phyloP scores from a whole-genome alignment of 345 rosid species.

The Reutealis trisperma region DNA sequence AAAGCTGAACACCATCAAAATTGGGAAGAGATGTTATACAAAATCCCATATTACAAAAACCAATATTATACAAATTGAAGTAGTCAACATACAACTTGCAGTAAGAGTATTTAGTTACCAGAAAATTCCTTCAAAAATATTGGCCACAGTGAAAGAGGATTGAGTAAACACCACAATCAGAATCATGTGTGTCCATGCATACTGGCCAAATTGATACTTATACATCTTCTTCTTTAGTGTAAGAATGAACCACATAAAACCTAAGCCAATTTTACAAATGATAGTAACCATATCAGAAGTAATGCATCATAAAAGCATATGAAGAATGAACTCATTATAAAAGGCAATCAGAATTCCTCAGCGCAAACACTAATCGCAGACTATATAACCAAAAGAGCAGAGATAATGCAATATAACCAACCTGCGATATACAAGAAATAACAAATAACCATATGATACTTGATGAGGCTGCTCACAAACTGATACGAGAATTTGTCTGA shows the following conservation, averaged over 20 bases:
- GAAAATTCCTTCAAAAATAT: conserved; percentile 97
- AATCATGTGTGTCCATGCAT: conserved; percentile 99
- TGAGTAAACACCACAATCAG: conserved; percentile 92
- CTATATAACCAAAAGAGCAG: conserved; percentile 5
- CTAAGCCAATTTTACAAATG: conserved; percentile 34
- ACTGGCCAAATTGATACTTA: conserved; percentile 99
- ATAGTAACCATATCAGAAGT: conserved; percentile 1
- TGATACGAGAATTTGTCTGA: conserved; percentile 73
- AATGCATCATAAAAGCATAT: background rate
- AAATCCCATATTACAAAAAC: background rate
- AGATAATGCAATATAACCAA: conserved; percentile 29
- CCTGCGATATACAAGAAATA: conserved; percentile 90
- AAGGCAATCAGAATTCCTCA: background rate
- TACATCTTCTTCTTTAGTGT: conserved; percentile 96
- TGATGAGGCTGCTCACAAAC: conserved; percentile 76
- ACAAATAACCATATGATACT: conserved; percentile 90
- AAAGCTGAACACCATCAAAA: background rate
- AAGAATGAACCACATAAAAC: conserved; percentile 99
- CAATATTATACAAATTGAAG: background rate
- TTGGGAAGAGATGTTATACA: background rate
- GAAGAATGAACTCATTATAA: background rate
- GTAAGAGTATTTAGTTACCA: conserved; percentile 50
- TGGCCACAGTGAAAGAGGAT: conserved; percentile 97
- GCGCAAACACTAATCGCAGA: background rate
- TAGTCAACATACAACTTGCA: background rate